phyloP scores from a whole-genome alignment of 768 basidiomycete genomes.

The Pisolithus microcarpus region DNA sequence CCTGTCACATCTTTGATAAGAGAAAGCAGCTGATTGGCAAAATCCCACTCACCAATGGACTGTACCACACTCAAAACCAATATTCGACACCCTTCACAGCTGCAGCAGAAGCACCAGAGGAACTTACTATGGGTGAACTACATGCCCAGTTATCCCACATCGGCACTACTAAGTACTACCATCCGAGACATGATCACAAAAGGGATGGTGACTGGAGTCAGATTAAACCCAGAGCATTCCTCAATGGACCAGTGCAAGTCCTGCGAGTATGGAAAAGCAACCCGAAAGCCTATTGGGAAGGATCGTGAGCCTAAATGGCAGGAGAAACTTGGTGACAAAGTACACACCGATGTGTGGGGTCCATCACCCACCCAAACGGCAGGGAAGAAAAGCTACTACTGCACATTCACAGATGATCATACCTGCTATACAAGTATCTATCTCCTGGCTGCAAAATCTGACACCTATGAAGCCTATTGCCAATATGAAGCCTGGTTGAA shows the following conservation, averaged over 20 bases:
- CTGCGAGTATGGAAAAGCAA: constrained; percentile 7
- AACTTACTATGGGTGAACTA: background rate
- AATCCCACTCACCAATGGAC: background rate
- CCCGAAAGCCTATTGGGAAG: constrained; percentile 4
- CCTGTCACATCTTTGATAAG: constrained; percentile 1
- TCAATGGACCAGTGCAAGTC: constrained; percentile 4
- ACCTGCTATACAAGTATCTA: background rate
- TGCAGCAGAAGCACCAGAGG: background rate
- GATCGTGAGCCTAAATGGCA: background rate
- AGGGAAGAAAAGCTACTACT: too few species aligned
- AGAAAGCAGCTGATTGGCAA: background rate
- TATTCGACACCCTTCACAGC: background rate
- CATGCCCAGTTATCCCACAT: constrained; percentile 1
- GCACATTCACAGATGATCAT: too few species aligned
- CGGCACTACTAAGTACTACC: background rate
- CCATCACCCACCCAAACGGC: constrained; percentile 12
- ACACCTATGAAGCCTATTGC: constrained; percentile 6
- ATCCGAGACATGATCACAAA: background rate
- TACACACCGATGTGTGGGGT: constrained; percentile 23
- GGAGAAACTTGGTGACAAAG: background rate
- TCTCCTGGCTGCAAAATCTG: constrained; percentile 1
- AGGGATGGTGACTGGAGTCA: background rate
- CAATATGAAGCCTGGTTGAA: constrained; percentile 1
- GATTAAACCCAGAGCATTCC: background rate
- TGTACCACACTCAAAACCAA: background rate